Conservation (phyloP, 495 filamentous ascomycete genomes). For the Elasticomyces elasticus region DNA sequence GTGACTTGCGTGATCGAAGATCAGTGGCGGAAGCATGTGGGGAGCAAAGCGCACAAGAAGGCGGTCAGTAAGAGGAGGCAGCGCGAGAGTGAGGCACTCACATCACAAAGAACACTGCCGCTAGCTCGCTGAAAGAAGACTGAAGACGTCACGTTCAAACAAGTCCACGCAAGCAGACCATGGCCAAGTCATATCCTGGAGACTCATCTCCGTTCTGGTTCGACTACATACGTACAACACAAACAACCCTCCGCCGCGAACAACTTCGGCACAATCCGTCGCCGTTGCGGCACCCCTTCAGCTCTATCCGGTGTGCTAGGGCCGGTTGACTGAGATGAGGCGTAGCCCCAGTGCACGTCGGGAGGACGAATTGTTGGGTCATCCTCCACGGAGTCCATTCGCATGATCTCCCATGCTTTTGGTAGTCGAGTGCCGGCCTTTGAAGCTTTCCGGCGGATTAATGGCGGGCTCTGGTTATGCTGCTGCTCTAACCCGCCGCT, state of each 20-base stretch:
- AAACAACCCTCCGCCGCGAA: neutral
- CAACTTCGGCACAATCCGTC: neutral
- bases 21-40: constrained; percentile 67
- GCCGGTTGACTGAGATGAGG: neutral
- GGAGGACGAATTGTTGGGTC: neutral
- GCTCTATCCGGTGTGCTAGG: neutral
- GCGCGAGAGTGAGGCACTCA: neutral
- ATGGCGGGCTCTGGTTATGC: too few species aligned
- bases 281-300: neutral
- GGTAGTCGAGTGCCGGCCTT: too few species aligned
- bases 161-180: too few species aligned
- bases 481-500: too few species aligned
- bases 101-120: too few species aligned
- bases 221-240: neutral
- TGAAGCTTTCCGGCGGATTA: too few species aligned
- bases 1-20: constrained; percentile 58
- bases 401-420: too few species aligned
- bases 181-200: too few species aligned
- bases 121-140: too few species aligned
- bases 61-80: constrained; percentile 10
- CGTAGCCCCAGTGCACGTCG: neutral
- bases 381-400: neutral
- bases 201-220: neutral
- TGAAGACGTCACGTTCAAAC: too few species aligned
- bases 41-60: constrained; percentile 40